Evolutionary conservation across 176 grass and related monocot species (phyloP).

Genomic region (Chrysopogon serrulatus): DNA sequence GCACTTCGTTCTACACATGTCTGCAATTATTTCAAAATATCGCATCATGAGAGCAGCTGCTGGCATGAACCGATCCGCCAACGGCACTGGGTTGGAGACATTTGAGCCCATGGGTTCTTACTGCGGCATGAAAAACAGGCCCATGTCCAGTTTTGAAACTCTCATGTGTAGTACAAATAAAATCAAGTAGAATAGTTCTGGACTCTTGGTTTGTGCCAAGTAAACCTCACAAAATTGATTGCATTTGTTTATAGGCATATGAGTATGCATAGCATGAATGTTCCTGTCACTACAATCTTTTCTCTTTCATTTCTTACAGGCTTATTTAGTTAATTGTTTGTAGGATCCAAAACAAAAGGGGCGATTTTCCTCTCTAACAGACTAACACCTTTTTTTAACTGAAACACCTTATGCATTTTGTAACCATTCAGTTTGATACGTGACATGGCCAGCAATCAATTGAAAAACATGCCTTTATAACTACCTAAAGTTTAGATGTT

Average conservation of each 20-base stretch:
- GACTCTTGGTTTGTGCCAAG: too few species aligned
- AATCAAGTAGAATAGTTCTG: not conserved
- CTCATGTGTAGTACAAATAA: not conserved
- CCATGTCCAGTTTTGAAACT: not conserved
- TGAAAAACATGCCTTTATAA: not conserved
- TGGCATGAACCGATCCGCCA: not conserved
- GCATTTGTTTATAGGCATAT: not conserved
- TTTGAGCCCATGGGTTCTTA: not conserved
- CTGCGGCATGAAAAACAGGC: not conserved
- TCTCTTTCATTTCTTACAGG: not conserved
- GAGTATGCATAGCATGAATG: not conserved
- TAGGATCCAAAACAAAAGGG: not conserved
- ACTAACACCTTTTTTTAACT: too few species aligned
- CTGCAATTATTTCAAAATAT: not conserved
- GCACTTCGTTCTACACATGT: not conserved
- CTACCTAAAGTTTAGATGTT: not conserved
- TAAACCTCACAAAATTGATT: not conserved
- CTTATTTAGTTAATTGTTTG: not conserved
- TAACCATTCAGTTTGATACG: not conserved
- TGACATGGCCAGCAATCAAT: not conserved
- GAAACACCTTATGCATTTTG: not conserved
- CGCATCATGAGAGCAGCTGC: not conserved
- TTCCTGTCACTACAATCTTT: not conserved
- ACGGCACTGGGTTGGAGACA: not conserved
- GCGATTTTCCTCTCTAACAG: not conserved